These are phyloP conservation scores for Penicillium herquei DNA, from an alignment of 495 filamentous ascomycete species.

Conservation along the genomic window DNA sequence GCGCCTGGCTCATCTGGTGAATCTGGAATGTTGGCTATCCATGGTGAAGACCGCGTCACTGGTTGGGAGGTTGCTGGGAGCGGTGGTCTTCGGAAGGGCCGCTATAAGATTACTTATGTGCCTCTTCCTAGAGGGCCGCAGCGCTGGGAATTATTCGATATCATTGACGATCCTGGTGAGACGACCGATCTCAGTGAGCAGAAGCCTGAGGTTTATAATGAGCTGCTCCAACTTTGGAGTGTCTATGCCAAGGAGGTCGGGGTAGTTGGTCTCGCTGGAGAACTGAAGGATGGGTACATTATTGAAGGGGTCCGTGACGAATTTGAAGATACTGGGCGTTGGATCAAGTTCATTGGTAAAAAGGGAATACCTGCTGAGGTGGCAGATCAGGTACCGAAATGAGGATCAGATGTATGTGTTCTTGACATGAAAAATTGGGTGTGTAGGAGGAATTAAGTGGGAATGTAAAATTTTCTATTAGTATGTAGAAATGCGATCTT, in stretches of 20 bases:
- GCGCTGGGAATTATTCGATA: conserved; percentile 31
- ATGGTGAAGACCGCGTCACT: conserved; percentile 15
- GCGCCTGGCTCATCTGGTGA: not conserved
- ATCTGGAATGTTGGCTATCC: conserved; percentile 9
- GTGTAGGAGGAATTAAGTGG: too few relatives aligned
- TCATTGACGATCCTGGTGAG: conserved; percentile 30
- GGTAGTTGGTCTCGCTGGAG: conserved; percentile 6
- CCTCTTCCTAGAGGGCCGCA: conserved; percentile 21
- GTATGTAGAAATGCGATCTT: too few relatives aligned
- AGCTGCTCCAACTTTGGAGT: conserved; percentile 6
- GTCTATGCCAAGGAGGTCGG: conserved; percentile 6
- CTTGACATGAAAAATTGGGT: too few relatives aligned
- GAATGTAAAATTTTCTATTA: too few relatives aligned
- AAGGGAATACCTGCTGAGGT: conserved; percentile 2
- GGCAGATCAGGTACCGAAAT: conserved; percentile 6
- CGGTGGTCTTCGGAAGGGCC: conserved; percentile 22
- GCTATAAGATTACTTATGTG: conserved; percentile 25
- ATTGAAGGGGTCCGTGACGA: conserved; percentile 4
- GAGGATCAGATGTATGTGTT: not conserved
- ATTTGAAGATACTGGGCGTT: conserved; percentile 9
- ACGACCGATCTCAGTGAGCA: conserved; percentile 35
- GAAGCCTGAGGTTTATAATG: not conserved
- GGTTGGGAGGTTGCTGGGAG: conserved; percentile 30
- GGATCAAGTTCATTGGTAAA: conserved; percentile 12
- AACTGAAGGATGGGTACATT: conserved; percentile 1